phyloP scores from a whole-genome alignment of 129 eudicot species.

The Flaveria trinervia region DNA sequence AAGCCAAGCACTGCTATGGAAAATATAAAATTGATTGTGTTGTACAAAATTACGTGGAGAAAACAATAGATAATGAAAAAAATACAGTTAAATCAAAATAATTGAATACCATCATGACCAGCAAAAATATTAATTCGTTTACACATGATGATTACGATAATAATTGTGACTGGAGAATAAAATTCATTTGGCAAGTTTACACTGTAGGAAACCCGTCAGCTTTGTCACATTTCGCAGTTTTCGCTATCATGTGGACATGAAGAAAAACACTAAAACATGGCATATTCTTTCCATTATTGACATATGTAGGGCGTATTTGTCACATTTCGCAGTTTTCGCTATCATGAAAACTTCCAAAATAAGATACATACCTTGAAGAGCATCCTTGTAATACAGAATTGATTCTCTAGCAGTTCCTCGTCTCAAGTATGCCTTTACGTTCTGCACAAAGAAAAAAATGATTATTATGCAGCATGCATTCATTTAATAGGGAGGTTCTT shows the following conservation, averaged over 20 bases:
- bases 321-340: not conserved
- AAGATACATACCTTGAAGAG: slow-evolving; percentile 72
- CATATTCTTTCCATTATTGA: not conserved
- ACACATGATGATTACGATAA: not conserved
- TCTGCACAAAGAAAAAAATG: slow-evolving; percentile 45
- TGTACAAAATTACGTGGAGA: not conserved
- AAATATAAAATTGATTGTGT: not conserved
- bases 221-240: too few relatives aligned
- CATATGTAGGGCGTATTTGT: not conserved
- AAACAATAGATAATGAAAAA: not conserved
- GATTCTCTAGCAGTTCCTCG: slow-evolving; percentile 93
- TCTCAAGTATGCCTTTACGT: slow-evolving; percentile 91
- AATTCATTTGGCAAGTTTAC: not conserved
- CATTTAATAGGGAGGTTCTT: not conserved
- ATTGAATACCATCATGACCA: not conserved
- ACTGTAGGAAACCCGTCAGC: not conserved
- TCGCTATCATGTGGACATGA: too few relatives aligned
- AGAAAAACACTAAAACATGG: not conserved
- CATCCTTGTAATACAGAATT: slow-evolving; percentile 64
- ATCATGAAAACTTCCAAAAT: not conserved
- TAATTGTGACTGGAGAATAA: not conserved
- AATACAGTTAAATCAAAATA: not conserved
- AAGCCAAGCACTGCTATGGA: too few relatives aligned
- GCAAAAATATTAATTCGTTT: not conserved
- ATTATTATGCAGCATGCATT: not conserved